Base-by-base conservation (phyloP, 495 filamentous ascomycete species). In the Lasiosphaeria hispida region DNA sequence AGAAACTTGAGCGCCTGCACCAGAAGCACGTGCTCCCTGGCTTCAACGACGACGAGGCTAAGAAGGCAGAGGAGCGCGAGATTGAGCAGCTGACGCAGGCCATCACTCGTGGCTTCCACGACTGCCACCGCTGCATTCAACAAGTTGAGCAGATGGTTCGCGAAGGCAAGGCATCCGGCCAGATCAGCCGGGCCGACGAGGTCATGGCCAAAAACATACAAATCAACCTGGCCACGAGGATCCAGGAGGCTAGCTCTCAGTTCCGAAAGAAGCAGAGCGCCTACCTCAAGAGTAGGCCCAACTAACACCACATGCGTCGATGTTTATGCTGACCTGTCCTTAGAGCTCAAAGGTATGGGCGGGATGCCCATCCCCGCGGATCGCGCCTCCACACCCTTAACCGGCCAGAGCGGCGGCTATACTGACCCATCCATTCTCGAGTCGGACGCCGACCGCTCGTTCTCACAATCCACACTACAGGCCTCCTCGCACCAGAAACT, bases 181-280 rank as follows among this genome's bases (percentile, higher is more conserved):
- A 80, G 47, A 83, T 94, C 54, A 91, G 79, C 58, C 84, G 78
- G 60, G 89, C 87, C 35, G 94, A 97, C 69, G 92, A 94, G 75
- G 90, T 85, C 7, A 97, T 98, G 92, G 92, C 91, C 38, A 89
- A 83, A 75, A 98, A 98, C 72, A 90, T 97, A 58, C 90, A 96
- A 72, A 89, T 96, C 44, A 90, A 87, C 40, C 81, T 98, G 42
- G 94, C 94, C 2, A 77, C 88, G 8, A 77, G 90, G 54, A 91
- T 97, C 1, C 91, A 96, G 72, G 95, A 97, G 60, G 86, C 87
- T n/a, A 96, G 91, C 75, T 88, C 93, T 10, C 78, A 82, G 53
- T 98, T 98, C 67, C 80, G 94, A 53, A 97, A 96, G 79, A 97
- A 96, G 75, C 94, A 98, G 75, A 91, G 91, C 71, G 89, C 87